These are phyloP conservation scores for Metarhizium humberi DNA, from an alignment of 2,329 filamentous ascomycete genomes.

Conservation along the genomic window DNA sequence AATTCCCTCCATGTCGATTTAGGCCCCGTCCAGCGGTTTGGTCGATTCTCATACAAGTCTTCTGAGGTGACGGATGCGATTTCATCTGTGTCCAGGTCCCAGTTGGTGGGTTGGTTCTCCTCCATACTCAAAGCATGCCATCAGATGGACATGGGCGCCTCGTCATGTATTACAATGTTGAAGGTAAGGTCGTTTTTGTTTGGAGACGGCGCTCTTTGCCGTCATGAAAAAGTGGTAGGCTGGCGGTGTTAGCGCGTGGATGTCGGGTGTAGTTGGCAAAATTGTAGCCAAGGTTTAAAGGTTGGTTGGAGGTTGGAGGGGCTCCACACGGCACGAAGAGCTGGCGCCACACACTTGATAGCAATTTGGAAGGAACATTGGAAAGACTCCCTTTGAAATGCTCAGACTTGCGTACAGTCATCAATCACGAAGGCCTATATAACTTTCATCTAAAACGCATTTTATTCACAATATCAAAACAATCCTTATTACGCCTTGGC, in stretches of 20 bases:
- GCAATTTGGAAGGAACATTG: too few species aligned
- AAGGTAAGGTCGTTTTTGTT: background rate
- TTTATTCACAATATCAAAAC: background rate
- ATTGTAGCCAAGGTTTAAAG: background rate
- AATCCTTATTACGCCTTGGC: slow-evolving; percentile 20
- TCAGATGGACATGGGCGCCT: background rate
- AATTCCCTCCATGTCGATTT: slow-evolving; percentile 56
- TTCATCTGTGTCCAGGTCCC: slow-evolving; percentile 37
- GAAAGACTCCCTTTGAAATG: too few species aligned
- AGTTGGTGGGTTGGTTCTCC: slow-evolving; percentile 9
- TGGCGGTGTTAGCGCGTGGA: background rate
- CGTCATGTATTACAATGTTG: background rate
- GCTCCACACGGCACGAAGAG: background rate
- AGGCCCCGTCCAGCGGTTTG: slow-evolving; percentile 65
- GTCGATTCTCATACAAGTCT: slow-evolving; percentile 40
- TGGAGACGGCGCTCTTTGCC: background rate
- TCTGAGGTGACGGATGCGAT: slow-evolving; percentile 37
- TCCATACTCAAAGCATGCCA: background rate
- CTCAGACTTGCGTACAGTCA: too few species aligned
- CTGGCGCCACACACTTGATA: background rate
- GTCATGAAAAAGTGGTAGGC: background rate
- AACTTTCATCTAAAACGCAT: background rate
- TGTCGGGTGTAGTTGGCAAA: background rate
- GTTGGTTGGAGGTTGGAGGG: background rate
- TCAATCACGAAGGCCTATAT: background rate